Evolutionary conservation across 306 rosid species (phyloP).

Genomic region (Lathyrus aphaca): DNA sequence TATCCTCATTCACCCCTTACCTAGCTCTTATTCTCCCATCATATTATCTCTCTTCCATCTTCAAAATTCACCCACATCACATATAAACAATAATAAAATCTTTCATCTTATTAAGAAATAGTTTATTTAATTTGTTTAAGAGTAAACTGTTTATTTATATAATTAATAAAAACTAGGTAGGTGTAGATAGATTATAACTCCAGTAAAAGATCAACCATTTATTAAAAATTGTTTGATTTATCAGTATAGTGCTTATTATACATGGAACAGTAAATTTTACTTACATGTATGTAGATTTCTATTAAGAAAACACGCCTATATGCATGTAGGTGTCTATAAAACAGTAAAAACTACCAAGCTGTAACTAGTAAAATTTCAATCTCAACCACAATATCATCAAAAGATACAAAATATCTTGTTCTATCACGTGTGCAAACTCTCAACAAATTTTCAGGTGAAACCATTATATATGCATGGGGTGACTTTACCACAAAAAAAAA

Average conservation of each 20-base stretch:
- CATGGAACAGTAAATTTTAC: not conserved
- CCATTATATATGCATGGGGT: conserved; percentile 25
- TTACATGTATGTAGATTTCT: not conserved
- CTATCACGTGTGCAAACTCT: not conserved
- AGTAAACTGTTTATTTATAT: too few relatives aligned
- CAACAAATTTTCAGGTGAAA: not conserved
- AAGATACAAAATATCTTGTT: too few relatives aligned
- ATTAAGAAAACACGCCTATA: not conserved
- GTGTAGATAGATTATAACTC: too few relatives aligned
- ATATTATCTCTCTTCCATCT: not conserved
- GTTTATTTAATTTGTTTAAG: too few relatives aligned
- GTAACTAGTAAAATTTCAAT: not conserved
- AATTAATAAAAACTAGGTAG: too few relatives aligned
- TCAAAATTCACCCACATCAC: not conserved
- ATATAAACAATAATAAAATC: too few relatives aligned
- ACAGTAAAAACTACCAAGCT: not conserved
- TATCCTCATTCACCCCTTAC: not conserved
- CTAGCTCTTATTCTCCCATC: not conserved
- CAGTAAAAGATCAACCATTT: too few relatives aligned
- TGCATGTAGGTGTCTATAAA: not conserved
- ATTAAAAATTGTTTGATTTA: too few relatives aligned
- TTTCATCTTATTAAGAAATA: too few relatives aligned
- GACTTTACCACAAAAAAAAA: conserved; percentile 20
- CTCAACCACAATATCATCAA: not conserved
- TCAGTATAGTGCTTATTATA: not conserved